These are phyloP conservation scores for Larix kaempferi DNA, from an alignment of 75 land plant genomes.

Conservation along the genomic window DNA sequence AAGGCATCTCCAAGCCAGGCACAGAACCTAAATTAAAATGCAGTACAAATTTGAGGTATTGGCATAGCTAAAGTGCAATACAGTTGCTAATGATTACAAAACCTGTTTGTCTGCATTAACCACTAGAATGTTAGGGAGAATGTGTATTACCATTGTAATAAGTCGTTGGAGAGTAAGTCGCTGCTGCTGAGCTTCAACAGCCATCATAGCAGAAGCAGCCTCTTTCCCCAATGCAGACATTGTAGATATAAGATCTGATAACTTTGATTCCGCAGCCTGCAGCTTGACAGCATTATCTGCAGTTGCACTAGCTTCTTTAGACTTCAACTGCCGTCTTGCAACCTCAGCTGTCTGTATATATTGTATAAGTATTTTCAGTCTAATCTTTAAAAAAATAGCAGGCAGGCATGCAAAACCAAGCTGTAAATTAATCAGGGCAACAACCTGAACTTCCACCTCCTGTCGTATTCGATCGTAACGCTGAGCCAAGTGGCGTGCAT, in stretches of 20 bases:
- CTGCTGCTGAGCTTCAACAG: constrained; percentile 92
- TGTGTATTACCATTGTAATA: constrained; percentile 55
- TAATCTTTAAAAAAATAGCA: background rate
- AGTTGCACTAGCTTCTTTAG: constrained; percentile 47
- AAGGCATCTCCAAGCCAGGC: background rate
- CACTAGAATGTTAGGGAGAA: background rate
- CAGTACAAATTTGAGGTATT: background rate
- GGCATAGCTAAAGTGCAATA: background rate
- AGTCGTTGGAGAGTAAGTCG: constrained; percentile 65
- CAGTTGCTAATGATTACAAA: background rate
- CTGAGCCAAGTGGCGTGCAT: constrained; percentile 93
- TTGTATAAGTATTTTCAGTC: background rate
- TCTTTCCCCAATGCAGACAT: constrained; percentile 76
- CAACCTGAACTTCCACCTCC: constrained; percentile 94
- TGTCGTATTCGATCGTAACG: constrained; percentile 87
- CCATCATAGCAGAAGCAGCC: constrained; percentile 87
- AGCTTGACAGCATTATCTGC: constrained; percentile 62
- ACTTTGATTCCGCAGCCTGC: constrained; percentile 74
- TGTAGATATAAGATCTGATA: constrained; percentile 65
- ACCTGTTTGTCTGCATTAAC: background rate
- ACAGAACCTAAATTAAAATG: background rate
- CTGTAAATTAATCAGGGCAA: background rate
- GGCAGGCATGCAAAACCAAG: background rate
- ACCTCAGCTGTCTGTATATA: constrained; percentile 73
- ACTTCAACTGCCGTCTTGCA: constrained; percentile 54